Percentiles rank a stretch among this genome's conserved stretches.
These are phyloP conservation scores for Geum urbanum DNA, from an alignment of 306 rosid genomes.

Conservation along the genomic window DNA sequence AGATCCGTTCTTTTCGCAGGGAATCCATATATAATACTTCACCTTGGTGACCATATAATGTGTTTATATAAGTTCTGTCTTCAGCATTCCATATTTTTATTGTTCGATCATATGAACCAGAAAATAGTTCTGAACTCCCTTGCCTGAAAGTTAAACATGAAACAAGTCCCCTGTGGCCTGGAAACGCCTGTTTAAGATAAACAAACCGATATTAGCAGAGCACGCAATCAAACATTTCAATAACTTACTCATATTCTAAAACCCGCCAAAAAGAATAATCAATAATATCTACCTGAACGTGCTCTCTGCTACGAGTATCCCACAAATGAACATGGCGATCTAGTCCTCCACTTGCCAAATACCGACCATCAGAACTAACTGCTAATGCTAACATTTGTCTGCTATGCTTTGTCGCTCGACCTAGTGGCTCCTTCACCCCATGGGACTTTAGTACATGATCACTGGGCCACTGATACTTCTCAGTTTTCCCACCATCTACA, in stretches of 20 bases:
- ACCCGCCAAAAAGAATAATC: neutral
- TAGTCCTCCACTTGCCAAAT: slow-evolving; percentile 83
- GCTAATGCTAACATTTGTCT: slow-evolving; percentile 64
- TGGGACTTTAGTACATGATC: slow-evolving; percentile 59
- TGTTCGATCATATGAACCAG: slow-evolving; percentile 92
- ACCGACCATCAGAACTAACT: slow-evolving; percentile 83
- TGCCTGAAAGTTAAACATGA: slow-evolving; percentile 87
- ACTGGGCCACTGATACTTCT: slow-evolving; percentile 78
- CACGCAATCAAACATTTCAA: too few species aligned
- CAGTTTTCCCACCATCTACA: slow-evolving; percentile 71
- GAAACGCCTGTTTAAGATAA: slow-evolving; percentile 67
- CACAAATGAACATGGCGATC: slow-evolving; percentile 97
- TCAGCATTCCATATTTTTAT: slow-evolving; percentile 96
- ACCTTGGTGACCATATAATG: slow-evolving; percentile 91
- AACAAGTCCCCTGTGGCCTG: slow-evolving; percentile 85
- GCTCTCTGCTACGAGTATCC: slow-evolving; percentile 87
- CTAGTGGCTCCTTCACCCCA: slow-evolving; percentile 78
- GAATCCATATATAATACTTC: slow-evolving; percentile 74
- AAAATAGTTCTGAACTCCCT: slow-evolving; percentile 86
- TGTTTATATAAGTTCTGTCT: slow-evolving; percentile 79
- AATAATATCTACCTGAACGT: slow-evolving; percentile 62
- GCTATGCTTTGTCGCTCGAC: slow-evolving; percentile 67
- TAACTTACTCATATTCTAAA: neutral
- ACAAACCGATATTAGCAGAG: neutral
- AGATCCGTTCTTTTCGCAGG: slow-evolving; percentile 78